These are phyloP conservation scores for Lasiosphaeria hispida DNA, from an alignment of 495 filamentous ascomycete species.

Conservation along the genomic window DNA sequence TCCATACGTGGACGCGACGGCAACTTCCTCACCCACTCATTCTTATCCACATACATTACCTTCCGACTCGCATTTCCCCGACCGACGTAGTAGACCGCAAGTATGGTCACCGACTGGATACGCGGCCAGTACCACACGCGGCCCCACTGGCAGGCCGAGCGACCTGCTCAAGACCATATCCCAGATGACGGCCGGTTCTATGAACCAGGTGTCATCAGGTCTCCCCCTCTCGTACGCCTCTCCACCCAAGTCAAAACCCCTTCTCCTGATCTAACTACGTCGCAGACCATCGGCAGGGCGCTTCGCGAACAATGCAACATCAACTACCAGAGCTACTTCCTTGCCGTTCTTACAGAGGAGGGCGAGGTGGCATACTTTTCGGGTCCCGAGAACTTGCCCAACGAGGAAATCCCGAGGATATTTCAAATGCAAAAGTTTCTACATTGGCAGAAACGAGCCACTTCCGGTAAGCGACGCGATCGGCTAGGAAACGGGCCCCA, in stretches of 20 bases:
- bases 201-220: conserved; percentile 14
- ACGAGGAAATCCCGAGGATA: conserved; percentile 27
- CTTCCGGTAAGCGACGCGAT: conserved; percentile 15
- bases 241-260: background rate
- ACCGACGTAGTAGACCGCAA: background rate
- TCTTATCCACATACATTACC: background rate
- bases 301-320: conserved; percentile 41
- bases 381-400: conserved; percentile 24
- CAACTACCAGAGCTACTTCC: conserved; percentile 35
- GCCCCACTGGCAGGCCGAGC: conserved; percentile 23
- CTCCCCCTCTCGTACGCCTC: conserved; percentile 23
- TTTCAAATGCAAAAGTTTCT: conserved; percentile 35
- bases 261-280: conserved; percentile 15
- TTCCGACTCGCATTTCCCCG: background rate
- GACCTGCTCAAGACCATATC: conserved; percentile 12
- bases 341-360: conserved; percentile 33
- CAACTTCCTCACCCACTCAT: background rate
- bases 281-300: conserved; percentile 38
- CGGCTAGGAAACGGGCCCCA: background rate
- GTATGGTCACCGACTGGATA: conserved; percentile 14
- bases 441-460: conserved; percentile 13
- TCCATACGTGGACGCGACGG: background rate
- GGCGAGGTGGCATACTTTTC: conserved; percentile 33
- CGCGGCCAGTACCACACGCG: conserved; percentile 17
- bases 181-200: conserved; percentile 18